Conservation (phyloP, 2,329 filamentous ascomycete species). For the Colletotrichum sp. region DNA sequence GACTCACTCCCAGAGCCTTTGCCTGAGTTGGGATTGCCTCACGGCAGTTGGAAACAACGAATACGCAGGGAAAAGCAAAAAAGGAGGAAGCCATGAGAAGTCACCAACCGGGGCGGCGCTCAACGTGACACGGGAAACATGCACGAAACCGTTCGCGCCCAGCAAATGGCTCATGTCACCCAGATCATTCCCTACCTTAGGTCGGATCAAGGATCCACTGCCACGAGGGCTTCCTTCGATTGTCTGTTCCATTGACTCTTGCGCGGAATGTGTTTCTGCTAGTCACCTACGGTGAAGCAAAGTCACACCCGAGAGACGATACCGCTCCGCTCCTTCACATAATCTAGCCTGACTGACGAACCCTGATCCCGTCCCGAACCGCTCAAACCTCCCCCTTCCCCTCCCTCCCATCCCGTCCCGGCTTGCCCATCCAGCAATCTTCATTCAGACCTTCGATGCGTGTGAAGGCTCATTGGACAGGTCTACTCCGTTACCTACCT, state of each 20-base stretch:
- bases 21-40: neutral
- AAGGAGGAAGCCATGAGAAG: neutral
- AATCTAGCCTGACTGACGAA: neutral
- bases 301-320: neutral
- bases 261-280: neutral
- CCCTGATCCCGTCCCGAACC: neutral
- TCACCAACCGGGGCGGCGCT: neutral
- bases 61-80: neutral
- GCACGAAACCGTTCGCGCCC: neutral
- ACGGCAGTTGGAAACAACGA: neutral
- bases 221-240: conserved; percentile 1
- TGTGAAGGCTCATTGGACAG: neutral
- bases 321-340: neutral
- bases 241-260: neutral
- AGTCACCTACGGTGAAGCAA: neutral
- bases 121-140: conserved; percentile 1
- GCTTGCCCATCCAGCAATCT: neutral
- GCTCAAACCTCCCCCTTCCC: neutral
- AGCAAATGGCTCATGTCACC: neutral
- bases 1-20: neutral
- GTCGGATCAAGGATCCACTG: neutral
- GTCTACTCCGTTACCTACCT: neutral
- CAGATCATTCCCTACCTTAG: neutral
- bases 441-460: neutral
- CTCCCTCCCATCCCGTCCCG: neutral